phyloP scores from a whole-genome alignment of 495 filamentous ascomycete genomes.

The Penicillium goetzii region DNA sequence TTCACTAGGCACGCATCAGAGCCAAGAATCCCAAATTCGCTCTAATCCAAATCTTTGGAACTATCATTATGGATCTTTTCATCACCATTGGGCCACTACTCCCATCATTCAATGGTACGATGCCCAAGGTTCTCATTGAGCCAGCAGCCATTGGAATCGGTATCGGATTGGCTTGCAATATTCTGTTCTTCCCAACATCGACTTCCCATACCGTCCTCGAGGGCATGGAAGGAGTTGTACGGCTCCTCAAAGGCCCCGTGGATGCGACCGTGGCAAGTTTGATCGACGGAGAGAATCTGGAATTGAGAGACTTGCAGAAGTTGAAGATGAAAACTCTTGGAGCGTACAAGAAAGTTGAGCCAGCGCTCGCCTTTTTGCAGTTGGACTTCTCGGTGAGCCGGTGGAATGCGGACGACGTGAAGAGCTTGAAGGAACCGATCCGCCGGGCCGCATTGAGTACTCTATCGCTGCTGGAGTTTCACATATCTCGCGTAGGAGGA shows the following conservation, averaged over 20 bases:
- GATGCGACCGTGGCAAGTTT: constrained; percentile 29
- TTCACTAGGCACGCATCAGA: constrained; percentile 38
- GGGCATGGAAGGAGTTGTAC: constrained; percentile 38
- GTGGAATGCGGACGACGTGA: constrained; percentile 38
- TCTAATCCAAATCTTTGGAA: constrained; percentile 41
- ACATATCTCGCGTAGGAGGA: constrained; percentile 32
- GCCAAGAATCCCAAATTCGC: constrained; percentile 45
- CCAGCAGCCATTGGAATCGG: constrained; percentile 45
- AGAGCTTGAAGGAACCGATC: constrained; percentile 33
- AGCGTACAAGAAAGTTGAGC: constrained; percentile 29
- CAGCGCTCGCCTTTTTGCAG: constrained; percentile 32
- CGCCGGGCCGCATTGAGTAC: constrained; percentile 27
- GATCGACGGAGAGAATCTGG: constrained; percentile 18
- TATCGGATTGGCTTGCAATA: constrained; percentile 39
- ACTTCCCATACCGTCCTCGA: constrained; percentile 43
- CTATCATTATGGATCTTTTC: constrained; percentile 44
- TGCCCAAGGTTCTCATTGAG: constrained; percentile 41
- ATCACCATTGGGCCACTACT: constrained; percentile 40
- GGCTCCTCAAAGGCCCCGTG: constrained; percentile 36
- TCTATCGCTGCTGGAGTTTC: constrained; percentile 31
- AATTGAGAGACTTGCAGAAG: constrained; percentile 19
- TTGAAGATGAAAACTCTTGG: constrained; percentile 27
- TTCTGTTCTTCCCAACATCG: constrained; percentile 48
- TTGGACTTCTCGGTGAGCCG: constrained; percentile 37
- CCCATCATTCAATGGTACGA: constrained; percentile 42